A percentile compares a stretch with the other conserved stretches of the same genome.
phyloP scores from a whole-genome alignment of 192 early-diverging fungal species.

The Linnemannia schmuckeri region DNA sequence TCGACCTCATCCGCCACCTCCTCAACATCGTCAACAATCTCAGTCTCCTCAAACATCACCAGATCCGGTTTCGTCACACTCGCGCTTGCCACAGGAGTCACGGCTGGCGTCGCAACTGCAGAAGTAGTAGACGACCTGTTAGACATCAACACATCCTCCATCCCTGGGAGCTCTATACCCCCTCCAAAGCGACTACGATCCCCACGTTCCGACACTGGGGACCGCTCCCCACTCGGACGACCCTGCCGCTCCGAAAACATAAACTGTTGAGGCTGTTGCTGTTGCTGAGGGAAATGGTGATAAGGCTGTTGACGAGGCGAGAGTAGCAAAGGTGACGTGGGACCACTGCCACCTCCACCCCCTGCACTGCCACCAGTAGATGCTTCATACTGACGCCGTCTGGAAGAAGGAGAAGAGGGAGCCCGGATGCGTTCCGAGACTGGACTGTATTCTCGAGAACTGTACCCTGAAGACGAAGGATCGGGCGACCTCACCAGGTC shows the following conservation, averaged over 20 bases:
- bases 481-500: background rate
- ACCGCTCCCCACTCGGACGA: background rate
- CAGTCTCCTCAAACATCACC: background rate
- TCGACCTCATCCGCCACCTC: background rate
- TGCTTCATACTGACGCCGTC: background rate
- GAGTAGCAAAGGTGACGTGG: background rate
- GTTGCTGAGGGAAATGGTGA: background rate
- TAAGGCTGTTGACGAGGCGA: slow-evolving; percentile 2
- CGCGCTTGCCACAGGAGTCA: background rate
- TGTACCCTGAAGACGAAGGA: background rate
- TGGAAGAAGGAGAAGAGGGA: background rate
- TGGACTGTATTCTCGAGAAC: background rate
- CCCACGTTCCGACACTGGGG: background rate
- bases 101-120: background rate
- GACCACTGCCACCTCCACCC: background rate
- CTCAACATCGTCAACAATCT: background rate
- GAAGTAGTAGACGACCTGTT: background rate
- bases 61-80: background rate
- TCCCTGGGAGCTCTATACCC: background rate
- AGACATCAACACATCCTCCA: slow-evolving; percentile 1
- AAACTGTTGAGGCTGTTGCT: background rate
- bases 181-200: slow-evolving; percentile 1
- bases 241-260: background rate
- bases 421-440: background rate
- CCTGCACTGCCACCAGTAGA: background rate